Percentiles rank a stretch among this genome's conserved stretches.
phyloP scores from a whole-genome alignment of 2,329 filamentous ascomycete genomes.

The Seiridium cupressi region DNA sequence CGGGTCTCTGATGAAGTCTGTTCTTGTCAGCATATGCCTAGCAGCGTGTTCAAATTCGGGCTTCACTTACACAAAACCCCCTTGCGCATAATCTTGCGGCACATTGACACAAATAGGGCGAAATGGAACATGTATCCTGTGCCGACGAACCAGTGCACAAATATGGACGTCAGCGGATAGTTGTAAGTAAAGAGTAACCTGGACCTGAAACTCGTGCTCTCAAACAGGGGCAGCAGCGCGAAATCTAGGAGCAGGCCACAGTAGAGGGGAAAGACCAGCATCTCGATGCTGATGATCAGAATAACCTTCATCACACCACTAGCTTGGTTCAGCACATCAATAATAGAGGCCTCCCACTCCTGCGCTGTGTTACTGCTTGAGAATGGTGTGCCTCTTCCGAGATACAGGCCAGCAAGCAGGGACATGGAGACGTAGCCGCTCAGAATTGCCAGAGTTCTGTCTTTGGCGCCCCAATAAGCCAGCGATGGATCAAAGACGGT shows the following conservation, averaged over 20 bases:
- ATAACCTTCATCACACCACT: slow-evolving; percentile 98
- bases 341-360: slow-evolving; percentile 72
- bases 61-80: slow-evolving; percentile 78
- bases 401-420: slow-evolving; percentile 72
- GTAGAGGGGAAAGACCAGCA: slow-evolving; percentile 95
- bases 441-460: slow-evolving; percentile 70
- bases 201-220: slow-evolving; percentile 72
- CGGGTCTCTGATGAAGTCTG: slow-evolving; percentile 94
- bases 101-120: slow-evolving; percentile 97
- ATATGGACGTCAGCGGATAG: slow-evolving; percentile 85
- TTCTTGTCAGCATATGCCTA: not conserved
- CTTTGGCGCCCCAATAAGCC: slow-evolving; percentile 65
- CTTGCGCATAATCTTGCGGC: slow-evolving; percentile 92
- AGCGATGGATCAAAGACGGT: slow-evolving; percentile 52
- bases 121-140: slow-evolving; percentile 99
- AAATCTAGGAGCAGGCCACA: slow-evolving; percentile 88
- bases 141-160: slow-evolving; percentile 98
- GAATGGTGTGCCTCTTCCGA: slow-evolving; percentile 70
- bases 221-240: slow-evolving; percentile 86
- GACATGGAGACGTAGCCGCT: slow-evolving; percentile 80
- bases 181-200: slow-evolving; percentile 74
- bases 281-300: slow-evolving; percentile 97
- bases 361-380: slow-evolving; percentile 54
- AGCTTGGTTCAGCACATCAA: slow-evolving; percentile 85
- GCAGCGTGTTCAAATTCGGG: not conserved